Evolutionary conservation across 1,139 yeast species (phyloP).

Genomic region (Arxiozyma bovina): DNA sequence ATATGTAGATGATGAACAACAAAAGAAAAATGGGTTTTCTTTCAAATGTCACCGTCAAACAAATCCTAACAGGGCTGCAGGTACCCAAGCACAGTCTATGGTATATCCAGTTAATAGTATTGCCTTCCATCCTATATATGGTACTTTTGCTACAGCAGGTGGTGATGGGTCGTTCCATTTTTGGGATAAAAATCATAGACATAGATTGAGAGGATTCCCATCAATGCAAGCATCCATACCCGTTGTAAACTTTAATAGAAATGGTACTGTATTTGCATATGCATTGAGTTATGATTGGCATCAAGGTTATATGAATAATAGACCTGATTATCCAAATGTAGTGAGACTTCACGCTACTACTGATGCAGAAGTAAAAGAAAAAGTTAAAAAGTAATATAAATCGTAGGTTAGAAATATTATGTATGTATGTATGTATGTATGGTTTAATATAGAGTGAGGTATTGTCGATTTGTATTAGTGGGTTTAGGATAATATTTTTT

Average conservation of each 20-base stretch:
- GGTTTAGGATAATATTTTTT: background rate
- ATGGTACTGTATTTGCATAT: slow-evolving; percentile 81
- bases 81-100: slow-evolving; percentile 36
- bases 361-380: slow-evolving; percentile 81
- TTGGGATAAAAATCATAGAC: slow-evolving; percentile 95
- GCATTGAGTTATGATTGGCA: slow-evolving; percentile 95
- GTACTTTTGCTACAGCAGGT: slow-evolving; percentile 91
- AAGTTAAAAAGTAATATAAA: slow-evolving; percentile 39
- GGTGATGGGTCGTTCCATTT: slow-evolving; percentile 88
- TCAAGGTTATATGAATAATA: slow-evolving; percentile 73
- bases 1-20: slow-evolving; percentile 77
- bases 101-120: slow-evolving; percentile 77
- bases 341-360: slow-evolving; percentile 77
- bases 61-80: slow-evolving; percentile 30
- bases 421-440: background rate
- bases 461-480: background rate
- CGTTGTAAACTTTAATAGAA: slow-evolving; percentile 70
- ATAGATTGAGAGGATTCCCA: slow-evolving; percentile 76
- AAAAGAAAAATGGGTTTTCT: slow-evolving; percentile 65
- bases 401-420: background rate
- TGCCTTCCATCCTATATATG: slow-evolving; percentile 79
- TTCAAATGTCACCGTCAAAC: slow-evolving; percentile 81
- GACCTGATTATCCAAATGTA: slow-evolving; percentile 63
- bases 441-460: background rate
- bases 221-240: slow-evolving; percentile 65